Conservation (phyloP, 2,329 filamentous ascomycete genomes). For the Lasiodiplodia sp. region DNA sequence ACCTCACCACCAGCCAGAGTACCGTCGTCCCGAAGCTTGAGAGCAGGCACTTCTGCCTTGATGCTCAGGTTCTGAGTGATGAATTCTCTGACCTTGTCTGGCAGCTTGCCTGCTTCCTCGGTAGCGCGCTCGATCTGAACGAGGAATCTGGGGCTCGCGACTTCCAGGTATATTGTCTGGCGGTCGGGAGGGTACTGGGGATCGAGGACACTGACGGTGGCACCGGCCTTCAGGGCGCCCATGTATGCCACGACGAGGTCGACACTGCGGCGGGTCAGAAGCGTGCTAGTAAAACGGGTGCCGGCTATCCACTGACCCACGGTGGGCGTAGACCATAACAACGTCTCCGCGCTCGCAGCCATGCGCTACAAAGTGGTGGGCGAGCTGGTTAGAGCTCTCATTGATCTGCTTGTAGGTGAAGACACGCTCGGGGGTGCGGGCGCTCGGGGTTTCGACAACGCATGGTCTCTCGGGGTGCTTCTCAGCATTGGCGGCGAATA, state of each 20-base stretch:
- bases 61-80: constrained; percentile 76
- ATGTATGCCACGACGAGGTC: constrained; percentile 81
- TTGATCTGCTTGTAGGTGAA: constrained; percentile 90
- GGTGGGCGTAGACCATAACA: constrained; percentile 90
- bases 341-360: constrained; percentile 83
- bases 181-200: constrained; percentile 80
- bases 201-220: constrained; percentile 73
- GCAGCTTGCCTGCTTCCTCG: constrained; percentile 69
- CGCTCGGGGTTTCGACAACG: constrained; percentile 69
- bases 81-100: constrained; percentile 68
- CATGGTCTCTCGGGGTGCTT: constrained; percentile 72
- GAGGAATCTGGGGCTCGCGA: constrained; percentile 75
- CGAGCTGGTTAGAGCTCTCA: constrained; percentile 80
- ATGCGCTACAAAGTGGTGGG: constrained; percentile 77
- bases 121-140: constrained; percentile 77
- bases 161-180: constrained; percentile 83
- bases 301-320: constrained; percentile 53
- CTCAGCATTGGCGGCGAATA: constrained; percentile 71
- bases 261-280: constrained; percentile 53
- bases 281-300: not conserved
- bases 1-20: constrained; percentile 71
- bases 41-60: constrained; percentile 75
- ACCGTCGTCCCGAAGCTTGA: constrained; percentile 76
- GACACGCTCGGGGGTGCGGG: constrained; percentile 62
- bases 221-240: constrained; percentile 69